Evolutionary conservation across 2,329 filamentous ascomycete genomes (phyloP).

Genomic region (Phaeosphaeriaceae sp.): DNA sequence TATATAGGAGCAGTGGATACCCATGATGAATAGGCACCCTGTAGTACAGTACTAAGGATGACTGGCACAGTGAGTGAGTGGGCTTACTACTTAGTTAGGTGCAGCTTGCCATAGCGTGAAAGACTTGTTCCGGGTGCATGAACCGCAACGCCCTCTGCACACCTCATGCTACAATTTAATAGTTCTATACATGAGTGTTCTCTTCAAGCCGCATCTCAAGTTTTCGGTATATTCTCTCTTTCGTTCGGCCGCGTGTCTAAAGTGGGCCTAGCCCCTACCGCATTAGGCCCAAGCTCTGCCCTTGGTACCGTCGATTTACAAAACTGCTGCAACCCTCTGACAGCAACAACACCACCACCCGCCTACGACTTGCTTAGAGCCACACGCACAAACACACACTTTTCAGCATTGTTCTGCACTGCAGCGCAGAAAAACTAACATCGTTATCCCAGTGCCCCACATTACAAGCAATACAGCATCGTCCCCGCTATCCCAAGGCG

Average conservation of each 20-base stretch:
- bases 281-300: slow-evolving; percentile 18
- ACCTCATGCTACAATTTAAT: too few relatives aligned
- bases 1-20: too few relatives aligned
- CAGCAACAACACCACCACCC: slow-evolving; percentile 31
- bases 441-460: slow-evolving; percentile 22
- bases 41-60: background rate
- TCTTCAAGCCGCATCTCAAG: background rate
- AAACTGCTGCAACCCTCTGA: slow-evolving; percentile 38
- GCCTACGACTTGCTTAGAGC: slow-evolving; percentile 23
- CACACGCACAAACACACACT: slow-evolving; percentile 13
- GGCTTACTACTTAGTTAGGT: background rate
- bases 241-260: slow-evolving; percentile 26
- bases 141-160: background rate
- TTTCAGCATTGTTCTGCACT: slow-evolving; percentile 24
- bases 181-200: too few relatives aligned
- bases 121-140: slow-evolving; percentile 6
- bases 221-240: slow-evolving; percentile 8
- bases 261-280: slow-evolving; percentile 20
- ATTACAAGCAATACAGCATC: slow-evolving; percentile 16
- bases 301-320: slow-evolving; percentile 27
- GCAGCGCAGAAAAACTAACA: slow-evolving; percentile 26
- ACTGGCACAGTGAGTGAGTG: background rate
- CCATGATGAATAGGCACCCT: too few relatives aligned
- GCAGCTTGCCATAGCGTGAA: background rate
- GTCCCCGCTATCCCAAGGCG: slow-evolving; percentile 38